phyloP scores from a whole-genome alignment of 345 rosid genomes.

The Populus deltoides region DNA sequence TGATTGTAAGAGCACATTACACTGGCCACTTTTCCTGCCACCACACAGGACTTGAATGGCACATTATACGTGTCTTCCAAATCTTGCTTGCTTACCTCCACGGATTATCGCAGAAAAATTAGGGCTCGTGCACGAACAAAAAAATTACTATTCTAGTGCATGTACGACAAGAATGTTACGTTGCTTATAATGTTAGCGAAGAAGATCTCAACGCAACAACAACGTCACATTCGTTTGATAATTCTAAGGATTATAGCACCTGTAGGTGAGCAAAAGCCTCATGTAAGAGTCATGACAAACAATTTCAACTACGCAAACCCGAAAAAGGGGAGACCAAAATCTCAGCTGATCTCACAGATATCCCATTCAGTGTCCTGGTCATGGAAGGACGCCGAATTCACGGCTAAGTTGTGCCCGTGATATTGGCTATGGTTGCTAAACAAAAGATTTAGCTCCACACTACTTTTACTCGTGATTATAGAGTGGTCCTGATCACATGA shows the following conservation, averaged over 20 bases:
- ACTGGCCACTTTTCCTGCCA: constrained; percentile 84
- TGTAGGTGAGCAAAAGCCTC: not conserved
- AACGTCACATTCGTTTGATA: not conserved
- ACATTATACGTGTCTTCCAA: constrained; percentile 82
- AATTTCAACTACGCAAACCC: not conserved
- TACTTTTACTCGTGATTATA: not conserved
- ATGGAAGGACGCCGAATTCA: not conserved
- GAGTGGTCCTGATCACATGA: not conserved
- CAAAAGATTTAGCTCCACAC: not conserved
- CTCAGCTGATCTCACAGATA: not conserved
- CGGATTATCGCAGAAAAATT: not conserved
- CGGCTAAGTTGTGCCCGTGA: not conserved
- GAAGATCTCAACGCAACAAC: not conserved
- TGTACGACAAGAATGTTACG: not conserved
- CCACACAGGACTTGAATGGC: constrained; percentile 82
- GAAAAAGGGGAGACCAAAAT: not conserved
- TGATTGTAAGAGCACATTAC: constrained; percentile 99
- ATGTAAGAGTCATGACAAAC: not conserved
- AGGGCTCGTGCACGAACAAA: too few relatives aligned
- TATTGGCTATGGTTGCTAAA: not conserved
- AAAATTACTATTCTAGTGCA: too few relatives aligned
- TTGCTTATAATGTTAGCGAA: not conserved
- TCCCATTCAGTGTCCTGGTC: not conserved
- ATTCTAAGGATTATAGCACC: not conserved
- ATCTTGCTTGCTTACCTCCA: constrained; percentile 88